These are phyloP conservation scores for Wickerhamomyces chambardii DNA, from an alignment of 805 yeast genomes.

Conservation along the genomic window DNA sequence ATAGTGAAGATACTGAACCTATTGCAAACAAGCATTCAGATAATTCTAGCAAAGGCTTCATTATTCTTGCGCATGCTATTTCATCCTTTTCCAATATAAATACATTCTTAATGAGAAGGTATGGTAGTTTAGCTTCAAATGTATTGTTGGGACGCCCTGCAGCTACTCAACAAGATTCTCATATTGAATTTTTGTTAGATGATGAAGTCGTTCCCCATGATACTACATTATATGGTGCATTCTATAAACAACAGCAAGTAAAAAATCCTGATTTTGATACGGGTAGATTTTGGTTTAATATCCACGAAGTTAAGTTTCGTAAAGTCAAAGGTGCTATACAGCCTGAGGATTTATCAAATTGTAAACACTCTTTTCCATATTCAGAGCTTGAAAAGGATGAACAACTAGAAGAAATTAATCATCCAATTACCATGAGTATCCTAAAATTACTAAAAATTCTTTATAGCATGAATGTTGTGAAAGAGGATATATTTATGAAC, in stretches of 20 bases:
- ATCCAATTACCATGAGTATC: constrained; percentile 23
- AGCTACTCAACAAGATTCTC: too few species aligned
- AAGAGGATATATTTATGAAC: constrained; percentile 45
- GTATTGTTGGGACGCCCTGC: too few species aligned
- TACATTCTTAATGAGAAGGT: constrained; percentile 31
- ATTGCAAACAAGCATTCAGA: constrained; percentile 2
- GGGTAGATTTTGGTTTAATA: constrained; percentile 44
- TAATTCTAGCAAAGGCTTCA: constrained; percentile 15
- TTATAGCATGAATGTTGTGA: constrained; percentile 19
- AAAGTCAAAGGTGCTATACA: constrained; percentile 20
- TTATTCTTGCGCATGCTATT: constrained; percentile 40
- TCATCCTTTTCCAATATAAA: constrained; percentile 37
- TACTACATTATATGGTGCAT: constrained; percentile 71
- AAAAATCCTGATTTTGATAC: constrained; percentile 33
- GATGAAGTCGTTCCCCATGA: constrained; percentile 52
- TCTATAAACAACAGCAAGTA: constrained; percentile 39
- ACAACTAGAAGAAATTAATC: constrained; percentile 20
- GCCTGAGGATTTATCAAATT: too few species aligned
- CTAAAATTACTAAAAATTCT: constrained; percentile 40
- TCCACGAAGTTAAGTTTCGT: constrained; percentile 43
- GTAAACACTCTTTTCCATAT: too few species aligned
- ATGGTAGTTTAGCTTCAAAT: too few species aligned
- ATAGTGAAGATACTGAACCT: constrained; percentile 1
- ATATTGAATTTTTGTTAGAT: constrained; percentile 48
- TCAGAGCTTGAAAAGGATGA: constrained; percentile 18